Conservation (phyloP, 192 early-diverging fungal species). For the Gryganskiella cystojenkinii region DNA sequence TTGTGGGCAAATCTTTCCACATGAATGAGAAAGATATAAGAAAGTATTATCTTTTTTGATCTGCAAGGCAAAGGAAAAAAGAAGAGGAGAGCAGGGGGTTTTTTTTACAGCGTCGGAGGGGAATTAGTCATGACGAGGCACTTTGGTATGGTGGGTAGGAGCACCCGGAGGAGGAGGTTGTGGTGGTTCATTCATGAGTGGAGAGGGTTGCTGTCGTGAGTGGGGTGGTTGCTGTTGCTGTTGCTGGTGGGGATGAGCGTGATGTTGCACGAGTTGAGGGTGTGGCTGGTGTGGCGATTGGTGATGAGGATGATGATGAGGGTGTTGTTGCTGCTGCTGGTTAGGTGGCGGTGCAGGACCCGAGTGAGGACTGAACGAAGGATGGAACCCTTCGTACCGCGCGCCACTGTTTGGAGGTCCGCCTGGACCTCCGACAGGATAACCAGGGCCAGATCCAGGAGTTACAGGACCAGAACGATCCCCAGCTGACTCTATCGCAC, state of each 20-base stretch:
- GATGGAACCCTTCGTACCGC: constrained; percentile 26
- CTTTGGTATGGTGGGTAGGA: not conserved
- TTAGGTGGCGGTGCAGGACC: not conserved
- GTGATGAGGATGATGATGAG: not conserved
- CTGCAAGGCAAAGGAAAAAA: not conserved
- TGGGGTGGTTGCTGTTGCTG: constrained; percentile 5
- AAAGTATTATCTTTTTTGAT: too few relatives aligned
- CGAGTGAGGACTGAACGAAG: constrained; percentile 16
- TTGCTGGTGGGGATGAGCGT: not conserved
- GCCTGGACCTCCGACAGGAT: not conserved
- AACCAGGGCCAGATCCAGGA: constrained; percentile 3
- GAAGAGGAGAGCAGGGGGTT: not conserved
- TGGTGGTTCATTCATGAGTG: constrained; percentile 11
- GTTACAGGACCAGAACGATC: constrained; percentile 1
- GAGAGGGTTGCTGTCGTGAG: constrained; percentile 15
- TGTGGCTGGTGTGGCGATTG: constrained; percentile 11
- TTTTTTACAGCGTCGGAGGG: not conserved
- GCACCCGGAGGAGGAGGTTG: constrained; percentile 1
- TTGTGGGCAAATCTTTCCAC: too few relatives aligned
- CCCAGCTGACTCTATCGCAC: constrained; percentile 5
- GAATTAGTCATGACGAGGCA: not conserved
- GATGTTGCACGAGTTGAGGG: constrained; percentile 1
- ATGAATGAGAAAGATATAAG: too few relatives aligned
- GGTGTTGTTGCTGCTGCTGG: constrained; percentile 7
- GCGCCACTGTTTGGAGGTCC: constrained; percentile 4